These are phyloP conservation scores for Terfezia boudieri DNA, from an alignment of 495 filamentous ascomycete species.

Conservation along the genomic window DNA sequence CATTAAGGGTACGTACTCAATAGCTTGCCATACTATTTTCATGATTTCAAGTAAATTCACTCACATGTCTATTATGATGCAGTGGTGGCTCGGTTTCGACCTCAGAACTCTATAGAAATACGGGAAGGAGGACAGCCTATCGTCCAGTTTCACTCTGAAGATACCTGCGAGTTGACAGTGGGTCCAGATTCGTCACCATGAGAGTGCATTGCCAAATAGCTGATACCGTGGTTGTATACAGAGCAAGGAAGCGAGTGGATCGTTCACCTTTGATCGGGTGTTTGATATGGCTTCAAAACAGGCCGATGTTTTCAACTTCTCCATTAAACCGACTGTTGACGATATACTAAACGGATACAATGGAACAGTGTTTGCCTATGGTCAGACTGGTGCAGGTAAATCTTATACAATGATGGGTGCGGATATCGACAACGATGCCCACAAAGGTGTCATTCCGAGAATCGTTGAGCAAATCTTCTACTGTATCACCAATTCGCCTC, in stretches of 20 bases:
- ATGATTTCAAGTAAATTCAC: not conserved
- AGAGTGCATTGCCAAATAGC: not conserved
- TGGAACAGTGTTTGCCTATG: slow-evolving; percentile 96
- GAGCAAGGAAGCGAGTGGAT: slow-evolving; percentile 61
- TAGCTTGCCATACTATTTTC: no score
- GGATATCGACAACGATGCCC: slow-evolving; percentile 76
- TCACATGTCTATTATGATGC: not conserved
- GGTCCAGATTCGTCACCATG: slow-evolving; percentile 20
- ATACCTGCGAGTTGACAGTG: slow-evolving; percentile 74
- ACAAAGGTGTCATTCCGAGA: slow-evolving; percentile 83
- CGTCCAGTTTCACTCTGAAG: slow-evolving; percentile 65
- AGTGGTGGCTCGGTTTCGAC: slow-evolving; percentile 92
- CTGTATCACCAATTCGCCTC: slow-evolving; percentile 72
- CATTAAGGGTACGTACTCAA: slow-evolving; percentile 37
- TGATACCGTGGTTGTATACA: slow-evolving; percentile 21
- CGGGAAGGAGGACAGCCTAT: slow-evolving; percentile 76
- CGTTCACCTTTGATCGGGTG: slow-evolving; percentile 93
- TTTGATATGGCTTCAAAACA: slow-evolving; percentile 83
- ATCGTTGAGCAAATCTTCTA: slow-evolving; percentile 97
- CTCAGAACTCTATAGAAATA: slow-evolving; percentile 84
- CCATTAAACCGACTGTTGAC: slow-evolving; percentile 85
- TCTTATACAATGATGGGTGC: slow-evolving; percentile 99
- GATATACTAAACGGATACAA: slow-evolving; percentile 98
- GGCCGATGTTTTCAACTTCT: slow-evolving; percentile 86
- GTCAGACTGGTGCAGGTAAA: slow-evolving; percentile 95